A percentile compares a stretch with the other conserved stretches of the same genome.
Conservation (phyloP, 345 rosid genomes). For the Moricandia arvensis region DNA sequence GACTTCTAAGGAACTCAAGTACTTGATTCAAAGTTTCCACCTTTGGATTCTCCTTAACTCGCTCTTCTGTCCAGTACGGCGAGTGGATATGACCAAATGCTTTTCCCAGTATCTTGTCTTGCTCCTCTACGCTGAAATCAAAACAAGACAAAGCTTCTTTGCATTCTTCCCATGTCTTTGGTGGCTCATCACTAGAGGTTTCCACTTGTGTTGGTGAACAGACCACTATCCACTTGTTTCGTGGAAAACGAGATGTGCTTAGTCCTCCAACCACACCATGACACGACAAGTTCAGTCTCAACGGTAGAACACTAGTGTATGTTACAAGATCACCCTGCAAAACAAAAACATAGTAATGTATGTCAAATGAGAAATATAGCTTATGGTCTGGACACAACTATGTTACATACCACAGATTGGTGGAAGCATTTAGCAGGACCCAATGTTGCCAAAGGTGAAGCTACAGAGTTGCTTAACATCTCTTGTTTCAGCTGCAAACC, state of each 20-base stretch:
- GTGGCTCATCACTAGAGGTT: constrained; percentile 45
- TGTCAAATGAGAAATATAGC: background rate
- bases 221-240: constrained; percentile 47
- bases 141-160: constrained; percentile 63
- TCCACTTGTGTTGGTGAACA: constrained; percentile 46
- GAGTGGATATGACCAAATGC: constrained; percentile 81
- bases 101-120: constrained; percentile 85
- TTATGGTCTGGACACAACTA: too few species aligned
- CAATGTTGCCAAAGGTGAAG: constrained; percentile 53
- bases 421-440: constrained; percentile 26
- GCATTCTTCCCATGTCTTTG: constrained; percentile 76
- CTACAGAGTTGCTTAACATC: constrained; percentile 59
- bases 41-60: constrained; percentile 61
- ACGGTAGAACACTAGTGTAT: constrained; percentile 26
- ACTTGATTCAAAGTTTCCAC: constrained; percentile 47
- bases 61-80: constrained; percentile 91
- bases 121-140: constrained; percentile 57
- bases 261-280: constrained; percentile 26
- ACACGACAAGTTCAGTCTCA: constrained; percentile 26
- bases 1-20: constrained; percentile 61
- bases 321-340: constrained; percentile 52
- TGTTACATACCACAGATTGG: constrained; percentile 38
- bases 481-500: constrained; percentile 33
- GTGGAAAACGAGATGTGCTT: constrained; percentile 7
- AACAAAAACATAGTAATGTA: background rate